Base-by-base conservation (phyloP, 139 green algal genomes). In the Coelastrella sp. region DNA sequence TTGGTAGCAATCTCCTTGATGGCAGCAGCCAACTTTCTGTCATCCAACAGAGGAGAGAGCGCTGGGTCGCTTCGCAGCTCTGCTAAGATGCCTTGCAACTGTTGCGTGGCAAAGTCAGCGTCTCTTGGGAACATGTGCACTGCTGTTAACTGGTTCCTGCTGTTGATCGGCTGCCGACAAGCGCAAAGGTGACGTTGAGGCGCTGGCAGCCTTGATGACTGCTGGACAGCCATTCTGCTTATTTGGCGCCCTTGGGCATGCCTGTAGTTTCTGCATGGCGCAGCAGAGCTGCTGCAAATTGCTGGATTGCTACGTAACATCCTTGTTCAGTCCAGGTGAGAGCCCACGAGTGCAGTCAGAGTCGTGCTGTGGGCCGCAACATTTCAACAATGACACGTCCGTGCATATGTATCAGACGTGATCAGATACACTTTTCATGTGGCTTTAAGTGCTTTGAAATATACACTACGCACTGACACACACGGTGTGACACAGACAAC, bases 1-100 rank as follows among this genome's bases (percentile, higher is more conserved):
- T 96, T 91, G n/a, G 91, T 68, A 12, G 93, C 93, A 19, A 96
- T 86, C 35, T 96, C 94, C 4, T 91, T 88, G 3, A 96, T 90
- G 1, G 92, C 92, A 25, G 92, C 92, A 87, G 92, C 92, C 8
- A 94, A 73, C 73, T 92, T 90, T 7, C 89, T 89, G 66, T 94
- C 92, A 56, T 93, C 86, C 17, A 94, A 70, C 72, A 91, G 58
- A 4, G 85, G 85, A 24, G 87, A 65, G n/a, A 91, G 65, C 10
- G 59, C 85, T 72, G 85, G 68, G 7, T 89, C 72, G 27, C 35
- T 72, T 57, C 68, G 11, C 6, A 89, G n/a, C 85, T 89, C 85
- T 25, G 70, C 70, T 15, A 89, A 11, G 0, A 89, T 83, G 4
- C 68, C 72, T 65, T 86, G 81, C 59, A 86, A 59, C 81, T 86